Conservation (phyloP, 192 early-diverging fungal genomes). For the Linnemannia hyalina region DNA sequence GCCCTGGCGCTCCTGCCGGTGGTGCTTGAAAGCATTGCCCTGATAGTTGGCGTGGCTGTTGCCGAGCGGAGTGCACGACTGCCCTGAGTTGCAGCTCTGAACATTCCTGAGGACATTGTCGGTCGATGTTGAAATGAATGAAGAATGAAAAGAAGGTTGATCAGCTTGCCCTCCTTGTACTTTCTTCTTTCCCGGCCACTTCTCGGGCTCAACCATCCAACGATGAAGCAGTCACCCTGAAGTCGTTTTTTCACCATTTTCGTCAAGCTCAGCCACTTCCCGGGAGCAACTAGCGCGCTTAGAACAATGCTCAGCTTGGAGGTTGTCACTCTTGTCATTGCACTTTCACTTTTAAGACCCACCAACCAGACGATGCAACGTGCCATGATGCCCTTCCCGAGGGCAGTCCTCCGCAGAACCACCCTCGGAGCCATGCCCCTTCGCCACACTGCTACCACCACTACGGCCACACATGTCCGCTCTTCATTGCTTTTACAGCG, state of each 20-base stretch:
- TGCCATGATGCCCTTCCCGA: slow-evolving; percentile 15
- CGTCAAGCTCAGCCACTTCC: slow-evolving; percentile 2
- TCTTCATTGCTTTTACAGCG: slow-evolving; percentile 23
- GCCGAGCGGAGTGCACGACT: slow-evolving; percentile 4
- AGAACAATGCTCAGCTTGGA: background rate
- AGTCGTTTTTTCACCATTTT: too few species aligned
- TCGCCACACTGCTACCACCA: background rate
- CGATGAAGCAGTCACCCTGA: background rate
- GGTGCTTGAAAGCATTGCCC: background rate
- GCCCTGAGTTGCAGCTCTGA: slow-evolving; percentile 26
- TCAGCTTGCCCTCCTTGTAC: background rate
- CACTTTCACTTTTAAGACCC: background rate
- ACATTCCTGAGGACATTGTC: slow-evolving; percentile 37
- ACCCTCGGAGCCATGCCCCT: background rate
- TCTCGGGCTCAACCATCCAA: background rate
- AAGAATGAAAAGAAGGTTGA: background rate
- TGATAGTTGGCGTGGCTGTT: background rate
- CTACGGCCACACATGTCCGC: background rate
- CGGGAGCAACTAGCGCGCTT: too few species aligned
- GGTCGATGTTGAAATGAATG: background rate
- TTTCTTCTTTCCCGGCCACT: background rate
- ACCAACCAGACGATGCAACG: slow-evolving; percentile 13
- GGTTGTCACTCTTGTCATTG: background rate
- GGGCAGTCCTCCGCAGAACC: slow-evolving; percentile 20
- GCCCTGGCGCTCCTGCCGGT: background rate